Conservation (phyloP, 768 basidiomycete species). For the Mrakia blollopis region DNA sequence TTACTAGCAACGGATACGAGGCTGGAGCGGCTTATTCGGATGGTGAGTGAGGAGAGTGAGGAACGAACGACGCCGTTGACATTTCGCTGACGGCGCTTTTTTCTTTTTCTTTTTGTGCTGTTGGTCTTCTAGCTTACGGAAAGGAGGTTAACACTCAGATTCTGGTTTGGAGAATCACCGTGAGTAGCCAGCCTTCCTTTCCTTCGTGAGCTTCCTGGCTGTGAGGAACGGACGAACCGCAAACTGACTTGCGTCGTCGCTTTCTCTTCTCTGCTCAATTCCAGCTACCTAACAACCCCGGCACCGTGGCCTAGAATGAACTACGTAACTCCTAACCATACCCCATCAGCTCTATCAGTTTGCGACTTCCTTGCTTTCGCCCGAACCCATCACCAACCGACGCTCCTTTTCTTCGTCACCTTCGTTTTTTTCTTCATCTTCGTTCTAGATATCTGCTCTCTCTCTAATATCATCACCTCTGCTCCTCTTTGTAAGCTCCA, state of each 20-base stretch:
- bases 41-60: neutral
- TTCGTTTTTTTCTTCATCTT: neutral
- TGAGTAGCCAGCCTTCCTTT: neutral
- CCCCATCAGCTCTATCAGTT: neutral
- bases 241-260: neutral
- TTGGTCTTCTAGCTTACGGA: conserved; percentile 17
- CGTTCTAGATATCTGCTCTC: neutral
- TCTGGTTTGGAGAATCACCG: conserved; percentile 58
- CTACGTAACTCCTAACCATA: neutral
- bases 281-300: neutral
- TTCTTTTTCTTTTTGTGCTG: neutral
- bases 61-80: neutral
- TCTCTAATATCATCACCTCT: neutral
- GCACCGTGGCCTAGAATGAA: neutral
- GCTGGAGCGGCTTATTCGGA: conserved; percentile 54
- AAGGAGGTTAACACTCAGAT: conserved; percentile 59
- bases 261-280: neutral
- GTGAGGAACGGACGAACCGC: neutral
- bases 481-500: too few species aligned
- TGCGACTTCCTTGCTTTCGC: too few species aligned
- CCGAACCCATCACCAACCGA: too few species aligned
- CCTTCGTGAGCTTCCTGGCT: neutral
- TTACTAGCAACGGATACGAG: conserved; percentile 55
- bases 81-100: neutral
- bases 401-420: too few species aligned